phyloP scores from a whole-genome alignment of 805 yeast genomes.

The Blastobotrys mokoenaii region DNA sequence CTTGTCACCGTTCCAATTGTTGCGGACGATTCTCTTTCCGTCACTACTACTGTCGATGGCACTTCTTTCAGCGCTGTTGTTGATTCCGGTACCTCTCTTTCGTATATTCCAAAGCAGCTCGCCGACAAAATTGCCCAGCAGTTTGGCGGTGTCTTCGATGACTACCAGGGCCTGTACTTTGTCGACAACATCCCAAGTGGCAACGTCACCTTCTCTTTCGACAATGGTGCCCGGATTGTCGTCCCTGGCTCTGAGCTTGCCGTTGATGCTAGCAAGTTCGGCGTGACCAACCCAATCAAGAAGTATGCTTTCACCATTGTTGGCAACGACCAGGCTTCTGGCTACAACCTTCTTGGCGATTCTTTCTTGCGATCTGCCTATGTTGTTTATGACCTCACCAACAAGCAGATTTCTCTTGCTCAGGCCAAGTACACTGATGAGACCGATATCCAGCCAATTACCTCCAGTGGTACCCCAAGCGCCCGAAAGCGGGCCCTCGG shows the following conservation, averaged over 20 bases:
- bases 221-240: constrained; percentile 12
- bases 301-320: constrained; percentile 11
- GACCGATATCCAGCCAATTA: constrained; percentile 1
- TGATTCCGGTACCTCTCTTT: constrained; percentile 47
- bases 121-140: constrained; percentile 19
- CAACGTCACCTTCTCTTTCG: background rate
- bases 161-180: background rate
- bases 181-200: background rate
- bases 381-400: constrained; percentile 56
- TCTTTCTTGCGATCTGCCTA: constrained; percentile 52
- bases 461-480: background rate
- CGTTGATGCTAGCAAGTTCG: constrained; percentile 7
- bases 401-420: constrained; percentile 48
- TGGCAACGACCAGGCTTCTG: constrained; percentile 14
- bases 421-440: constrained; percentile 29
- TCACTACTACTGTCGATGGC: constrained; percentile 25
- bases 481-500: too few species aligned
- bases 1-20: constrained; percentile 34
- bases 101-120: constrained; percentile 35
- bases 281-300: constrained; percentile 2
- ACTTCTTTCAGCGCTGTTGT: constrained; percentile 27
- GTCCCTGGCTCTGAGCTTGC: constrained; percentile 21
- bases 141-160: constrained; percentile 26
- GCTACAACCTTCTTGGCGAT: constrained; percentile 33
- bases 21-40: constrained; percentile 20